Conservation (phyloP, 2,329 filamentous ascomycete genomes). For the Tolypocladium endophyticum region DNA sequence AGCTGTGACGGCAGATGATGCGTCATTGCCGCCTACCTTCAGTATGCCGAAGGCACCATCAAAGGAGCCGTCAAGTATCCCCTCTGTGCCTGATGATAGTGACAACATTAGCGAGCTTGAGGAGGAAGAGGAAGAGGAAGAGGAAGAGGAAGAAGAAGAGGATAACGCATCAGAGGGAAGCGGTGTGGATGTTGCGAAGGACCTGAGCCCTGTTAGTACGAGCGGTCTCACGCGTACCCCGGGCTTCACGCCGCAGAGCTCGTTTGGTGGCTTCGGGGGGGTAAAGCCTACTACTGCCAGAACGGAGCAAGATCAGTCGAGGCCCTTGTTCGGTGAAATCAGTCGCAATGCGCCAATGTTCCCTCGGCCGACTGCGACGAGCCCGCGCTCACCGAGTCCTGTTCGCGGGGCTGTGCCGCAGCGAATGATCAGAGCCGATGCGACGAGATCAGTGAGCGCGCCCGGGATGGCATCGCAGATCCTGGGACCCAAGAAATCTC, state of each 20-base stretch:
- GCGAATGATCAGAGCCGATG: constrained; percentile 36
- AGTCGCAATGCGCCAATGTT: constrained; percentile 40
- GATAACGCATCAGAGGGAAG: constrained; percentile 46
- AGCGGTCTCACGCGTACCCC: constrained; percentile 33
- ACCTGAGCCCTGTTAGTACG: constrained; percentile 41
- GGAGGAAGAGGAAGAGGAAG: constrained; percentile 40
- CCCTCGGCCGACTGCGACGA: constrained; percentile 41
- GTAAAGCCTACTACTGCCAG: constrained; percentile 18
- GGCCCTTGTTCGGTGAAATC: constrained; percentile 45
- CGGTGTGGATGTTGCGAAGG: constrained; percentile 54
- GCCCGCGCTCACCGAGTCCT: constrained; percentile 64
- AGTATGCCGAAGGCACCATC: constrained; percentile 19
- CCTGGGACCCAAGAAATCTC: constrained; percentile 29
- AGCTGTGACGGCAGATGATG: constrained; percentile 20
- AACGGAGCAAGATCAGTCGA: constrained; percentile 31
- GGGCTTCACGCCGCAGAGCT: constrained; percentile 46
- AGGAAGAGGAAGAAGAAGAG: constrained; percentile 40
- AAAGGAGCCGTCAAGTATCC: constrained; percentile 19
- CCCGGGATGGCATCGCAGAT: constrained; percentile 48
- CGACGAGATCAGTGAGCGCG: constrained; percentile 47
- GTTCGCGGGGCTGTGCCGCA: constrained; percentile 47
- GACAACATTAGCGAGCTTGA: constrained; percentile 27
- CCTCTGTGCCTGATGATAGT: constrained; percentile 29
- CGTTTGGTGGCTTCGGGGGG: constrained; percentile 41
- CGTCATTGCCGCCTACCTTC: constrained; percentile 29